Base-by-base conservation (phyloP, 108 stramenopile species). In the Skeletonema costatum region DNA sequence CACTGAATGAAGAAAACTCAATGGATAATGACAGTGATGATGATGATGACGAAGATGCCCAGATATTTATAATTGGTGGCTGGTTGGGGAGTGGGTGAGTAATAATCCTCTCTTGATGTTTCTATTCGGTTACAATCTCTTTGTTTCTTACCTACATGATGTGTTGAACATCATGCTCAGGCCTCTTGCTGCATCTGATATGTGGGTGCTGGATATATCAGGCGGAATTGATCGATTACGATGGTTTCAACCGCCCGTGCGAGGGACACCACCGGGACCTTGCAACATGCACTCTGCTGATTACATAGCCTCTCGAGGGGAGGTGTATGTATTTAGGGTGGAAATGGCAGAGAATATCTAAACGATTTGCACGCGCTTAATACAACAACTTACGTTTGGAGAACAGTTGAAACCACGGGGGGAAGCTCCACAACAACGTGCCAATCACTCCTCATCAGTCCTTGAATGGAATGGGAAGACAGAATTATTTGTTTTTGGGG, bases 231-330 rank as follows among this genome's bases (percentile, higher is more conserved):
- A 75, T 4, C 39, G 81, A 14, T 42, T 92, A 13, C 84, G 86
- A 31, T 92, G 90, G 89, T 87, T 86, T 59, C 87, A 87, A 65
- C 95, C 91, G 64, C 72, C 71, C 2, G 21, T 31, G 0, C 44
- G 31, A 13, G 86, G 83, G 2, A 86, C 87, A 16, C 87, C 97
- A 2, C 97, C 97, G 11, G 97, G 97, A 19, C 95, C 96, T 0
- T 98, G 97, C 84, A 98, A 98, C 75, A 98, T 98, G 97, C 97
- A 98, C 82, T 92, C 92, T 0, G 94, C 95, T 0, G 97, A 98
- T 71, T 98, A 77, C 58, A 85, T 97, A 3, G 78, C 88, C 5
- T 33, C 76, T 33, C 66, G 68, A 33, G 66, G 78, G 9, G 89
- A 93, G 68, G 88, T 97, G 16, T 95, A 91, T 68, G 96, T 98